Conservation (phyloP, 2,329 filamentous ascomycete genomes). For the Cadophora gregata region DNA sequence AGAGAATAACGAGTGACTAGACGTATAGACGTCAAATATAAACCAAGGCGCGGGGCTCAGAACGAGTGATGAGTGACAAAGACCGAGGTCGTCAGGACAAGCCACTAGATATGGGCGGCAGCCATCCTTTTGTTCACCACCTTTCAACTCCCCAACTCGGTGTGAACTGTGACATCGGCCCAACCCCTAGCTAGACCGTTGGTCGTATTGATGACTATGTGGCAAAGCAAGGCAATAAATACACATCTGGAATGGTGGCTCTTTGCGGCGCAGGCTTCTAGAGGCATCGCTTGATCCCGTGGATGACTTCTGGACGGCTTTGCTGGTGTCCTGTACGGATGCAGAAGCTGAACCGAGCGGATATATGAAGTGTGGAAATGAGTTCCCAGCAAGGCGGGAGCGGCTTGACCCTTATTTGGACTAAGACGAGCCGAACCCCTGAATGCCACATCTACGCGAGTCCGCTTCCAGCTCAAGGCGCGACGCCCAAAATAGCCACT, state of each 20-base stretch:
- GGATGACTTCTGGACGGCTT: neutral
- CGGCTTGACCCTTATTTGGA: slow-evolving; percentile 11
- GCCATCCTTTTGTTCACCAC: slow-evolving; percentile 14
- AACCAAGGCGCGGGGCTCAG: slow-evolving; percentile 29
- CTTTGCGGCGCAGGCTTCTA: neutral
- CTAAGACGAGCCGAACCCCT: slow-evolving; percentile 10
- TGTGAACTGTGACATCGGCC: neutral
- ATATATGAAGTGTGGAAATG: slow-evolving; percentile 10
- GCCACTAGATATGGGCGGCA: slow-evolving; percentile 1
- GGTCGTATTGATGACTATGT: slow-evolving; percentile 5
- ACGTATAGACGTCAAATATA: slow-evolving; percentile 34
- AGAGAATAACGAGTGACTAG: slow-evolving; percentile 35
- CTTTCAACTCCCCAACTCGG: neutral
- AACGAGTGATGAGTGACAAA: slow-evolving; percentile 30
- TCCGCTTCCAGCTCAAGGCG: neutral
- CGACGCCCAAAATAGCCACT: too few relatives aligned
- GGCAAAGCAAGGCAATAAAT: slow-evolving; percentile 1
- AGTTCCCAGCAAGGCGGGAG: slow-evolving; percentile 14
- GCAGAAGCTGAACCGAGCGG: neutral
- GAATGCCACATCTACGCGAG: slow-evolving; percentile 9
- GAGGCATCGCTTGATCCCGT: slow-evolving; percentile 2
- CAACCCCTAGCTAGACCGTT: neutral
- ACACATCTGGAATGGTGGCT: slow-evolving; percentile 4
- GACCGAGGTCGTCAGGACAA: neutral
- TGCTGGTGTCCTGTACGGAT: neutral